These are phyloP conservation scores for Colletotrichum agaves DNA, from an alignment of 2,329 filamentous ascomycete species.

Conservation along the genomic window DNA sequence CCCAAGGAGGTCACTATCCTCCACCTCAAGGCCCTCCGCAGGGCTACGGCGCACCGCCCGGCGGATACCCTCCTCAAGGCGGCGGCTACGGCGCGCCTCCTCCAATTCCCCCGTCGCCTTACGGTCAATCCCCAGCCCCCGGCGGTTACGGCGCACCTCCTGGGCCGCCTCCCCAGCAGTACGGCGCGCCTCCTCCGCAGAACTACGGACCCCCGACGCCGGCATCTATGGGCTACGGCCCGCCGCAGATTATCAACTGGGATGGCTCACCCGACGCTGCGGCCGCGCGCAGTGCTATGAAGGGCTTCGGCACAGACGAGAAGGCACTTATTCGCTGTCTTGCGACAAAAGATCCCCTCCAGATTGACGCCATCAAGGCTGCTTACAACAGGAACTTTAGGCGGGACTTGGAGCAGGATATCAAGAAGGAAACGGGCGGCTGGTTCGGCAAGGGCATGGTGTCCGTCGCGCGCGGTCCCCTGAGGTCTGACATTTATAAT, in stretches of 20 bases:
- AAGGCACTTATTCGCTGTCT: constrained; percentile 77
- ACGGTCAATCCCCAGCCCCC: constrained; percentile 43
- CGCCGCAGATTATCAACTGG: constrained; percentile 74
- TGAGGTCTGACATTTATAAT: constrained; percentile 78
- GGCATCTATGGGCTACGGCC: constrained; percentile 79
- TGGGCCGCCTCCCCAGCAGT: constrained; percentile 40
- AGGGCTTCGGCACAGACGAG: constrained; percentile 92
- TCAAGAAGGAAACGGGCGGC: constrained; percentile 80
- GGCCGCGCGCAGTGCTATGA: constrained; percentile 84
- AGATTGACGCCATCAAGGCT: constrained; percentile 74
- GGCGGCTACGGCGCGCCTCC: constrained; percentile 51
- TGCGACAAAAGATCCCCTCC: constrained; percentile 78
- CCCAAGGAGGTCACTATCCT: constrained; percentile 49
- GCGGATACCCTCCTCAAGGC: constrained; percentile 47
- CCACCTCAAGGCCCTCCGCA: constrained; percentile 46
- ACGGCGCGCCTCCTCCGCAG: constrained; percentile 52
- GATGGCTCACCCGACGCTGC: constrained; percentile 77
- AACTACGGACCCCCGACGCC: constrained; percentile 58
- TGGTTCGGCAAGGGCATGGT: constrained; percentile 81
- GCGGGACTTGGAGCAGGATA: constrained; percentile 78
- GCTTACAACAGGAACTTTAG: constrained; percentile 73
- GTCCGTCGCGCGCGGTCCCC: constrained; percentile 80
- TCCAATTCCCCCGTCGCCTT: constrained; percentile 43
- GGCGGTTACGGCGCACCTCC: constrained; percentile 42
- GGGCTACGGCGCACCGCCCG: constrained; percentile 34